phyloP scores from a whole-genome alignment of 1,284 basidiomycete genomes.

The Trichosporon coremiiforme region DNA sequence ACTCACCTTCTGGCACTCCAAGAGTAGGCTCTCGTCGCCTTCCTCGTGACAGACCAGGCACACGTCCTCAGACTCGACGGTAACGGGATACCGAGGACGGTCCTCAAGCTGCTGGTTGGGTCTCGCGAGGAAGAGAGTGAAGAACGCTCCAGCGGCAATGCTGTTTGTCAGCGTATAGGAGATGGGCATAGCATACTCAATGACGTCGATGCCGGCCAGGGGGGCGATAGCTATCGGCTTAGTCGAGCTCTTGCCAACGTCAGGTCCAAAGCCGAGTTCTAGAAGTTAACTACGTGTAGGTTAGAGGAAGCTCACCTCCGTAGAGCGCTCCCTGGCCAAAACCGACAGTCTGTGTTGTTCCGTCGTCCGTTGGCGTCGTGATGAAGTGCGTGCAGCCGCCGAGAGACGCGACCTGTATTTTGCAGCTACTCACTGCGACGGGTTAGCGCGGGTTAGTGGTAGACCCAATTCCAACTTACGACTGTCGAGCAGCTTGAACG shows the following conservation, averaged over 20 bases:
- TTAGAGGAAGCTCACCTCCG: constrained; percentile 45
- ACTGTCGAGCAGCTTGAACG: constrained; percentile 59
- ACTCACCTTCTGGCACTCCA: constrained; percentile 82
- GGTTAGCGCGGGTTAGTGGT: too few species aligned
- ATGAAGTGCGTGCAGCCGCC: constrained; percentile 92
- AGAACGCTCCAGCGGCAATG: constrained; percentile 80
- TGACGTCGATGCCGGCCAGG: constrained; percentile 71
- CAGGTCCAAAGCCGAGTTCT: constrained; percentile 76
- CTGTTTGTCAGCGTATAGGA: constrained; percentile 54
- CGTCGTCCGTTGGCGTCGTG: constrained; percentile 64
- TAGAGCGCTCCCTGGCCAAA: constrained; percentile 31
- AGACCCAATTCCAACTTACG: constrained; percentile 3
- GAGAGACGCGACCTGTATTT: constrained; percentile 67
- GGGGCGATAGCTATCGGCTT: constrained; percentile 75
- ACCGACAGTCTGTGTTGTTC: constrained; percentile 60
- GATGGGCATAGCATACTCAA: constrained; percentile 64
- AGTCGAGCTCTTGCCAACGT: constrained; percentile 80
- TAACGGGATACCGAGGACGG: constrained; percentile 74
- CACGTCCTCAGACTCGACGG: constrained; percentile 67
- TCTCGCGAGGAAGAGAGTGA: constrained; percentile 74
- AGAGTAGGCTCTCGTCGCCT: constrained; percentile 66
- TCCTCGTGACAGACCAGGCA: constrained; percentile 75
- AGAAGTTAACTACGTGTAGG: constrained; percentile 46
- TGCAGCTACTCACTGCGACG: constrained; percentile 64
- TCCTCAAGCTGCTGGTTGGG: constrained; percentile 67